These are phyloP conservation scores for Penicillium glabrum DNA, from an alignment of 2,329 filamentous ascomycete genomes.

Conservation along the genomic window DNA sequence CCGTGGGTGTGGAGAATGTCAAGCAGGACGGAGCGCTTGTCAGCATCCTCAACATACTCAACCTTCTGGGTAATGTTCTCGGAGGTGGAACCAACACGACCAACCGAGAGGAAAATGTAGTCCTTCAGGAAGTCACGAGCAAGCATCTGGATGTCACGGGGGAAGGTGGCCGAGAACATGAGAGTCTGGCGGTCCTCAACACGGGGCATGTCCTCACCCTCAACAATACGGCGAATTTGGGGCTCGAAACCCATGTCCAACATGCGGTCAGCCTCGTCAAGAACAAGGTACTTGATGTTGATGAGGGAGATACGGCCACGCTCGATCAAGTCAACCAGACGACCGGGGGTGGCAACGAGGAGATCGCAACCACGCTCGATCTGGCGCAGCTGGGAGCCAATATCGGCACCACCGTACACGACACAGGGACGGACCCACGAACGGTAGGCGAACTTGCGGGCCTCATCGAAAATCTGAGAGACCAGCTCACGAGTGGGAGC, in stretches of 20 bases:
- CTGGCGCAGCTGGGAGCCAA: slow-evolving; percentile 94
- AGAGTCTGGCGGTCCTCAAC: slow-evolving; percentile 88
- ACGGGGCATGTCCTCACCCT: slow-evolving; percentile 94
- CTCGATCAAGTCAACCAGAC: slow-evolving; percentile 97
- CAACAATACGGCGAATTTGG: slow-evolving; percentile 97
- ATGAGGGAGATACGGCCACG: slow-evolving; percentile 94
- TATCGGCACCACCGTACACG: slow-evolving; percentile 98
- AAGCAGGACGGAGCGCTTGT: slow-evolving; percentile 96
- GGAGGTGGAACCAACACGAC: slow-evolving; percentile 97
- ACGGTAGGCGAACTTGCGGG: slow-evolving; percentile 92
- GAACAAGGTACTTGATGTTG: slow-evolving; percentile 99
- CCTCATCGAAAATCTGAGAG: slow-evolving; percentile 96
- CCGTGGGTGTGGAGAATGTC: slow-evolving; percentile 93
- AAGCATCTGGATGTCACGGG: slow-evolving; percentile 98
- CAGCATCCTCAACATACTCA: slow-evolving; percentile 92
- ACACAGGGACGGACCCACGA: slow-evolving; percentile 99
- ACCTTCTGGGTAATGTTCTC: slow-evolving; percentile 99
- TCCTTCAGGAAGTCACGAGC: slow-evolving; percentile 98
- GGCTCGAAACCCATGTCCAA: slow-evolving; percentile 99
- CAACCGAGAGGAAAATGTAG: slow-evolving; percentile 98
- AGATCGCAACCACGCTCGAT: slow-evolving; percentile 98
- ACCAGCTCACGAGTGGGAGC: slow-evolving; percentile 97
- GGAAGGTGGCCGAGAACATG: slow-evolving; percentile 99
- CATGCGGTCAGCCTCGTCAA: slow-evolving; percentile 99
- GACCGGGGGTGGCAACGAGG: slow-evolving; percentile 92